These are phyloP conservation scores for Aspergillus pseudotamarii DNA, from an alignment of 2,329 filamentous ascomycete genomes.

Conservation along the genomic window DNA sequence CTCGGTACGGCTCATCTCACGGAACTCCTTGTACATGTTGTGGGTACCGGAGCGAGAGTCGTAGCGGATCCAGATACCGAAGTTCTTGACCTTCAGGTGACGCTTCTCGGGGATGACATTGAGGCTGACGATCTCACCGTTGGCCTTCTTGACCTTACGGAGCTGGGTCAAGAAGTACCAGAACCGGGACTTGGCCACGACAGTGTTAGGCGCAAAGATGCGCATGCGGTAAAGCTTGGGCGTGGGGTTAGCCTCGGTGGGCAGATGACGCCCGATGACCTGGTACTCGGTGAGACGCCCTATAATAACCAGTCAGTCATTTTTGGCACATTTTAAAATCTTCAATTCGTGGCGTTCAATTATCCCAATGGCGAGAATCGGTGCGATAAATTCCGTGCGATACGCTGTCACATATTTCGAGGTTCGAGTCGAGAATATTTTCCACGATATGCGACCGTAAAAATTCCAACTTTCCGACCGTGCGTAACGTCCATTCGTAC, in stretches of 20 bases:
- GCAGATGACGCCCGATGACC: conserved; percentile 99
- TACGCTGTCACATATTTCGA: conserved; percentile 13
- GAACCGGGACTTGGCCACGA: conserved; percentile 99
- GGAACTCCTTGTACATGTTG: conserved; percentile 99
- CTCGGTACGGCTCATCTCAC: conserved; percentile 94
- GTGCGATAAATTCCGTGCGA: conserved; percentile 22
- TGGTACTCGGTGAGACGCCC: conserved; percentile 99
- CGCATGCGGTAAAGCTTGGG: conserved; percentile 99
- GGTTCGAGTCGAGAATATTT: conserved; percentile 14
- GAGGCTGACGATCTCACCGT: conserved; percentile 97
- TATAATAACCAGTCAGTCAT: conserved; percentile 49
- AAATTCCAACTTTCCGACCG: background rate
- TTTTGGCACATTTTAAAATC: conserved; percentile 13
- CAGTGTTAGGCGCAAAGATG: conserved; percentile 97
- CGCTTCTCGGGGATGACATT: conserved; percentile 99
- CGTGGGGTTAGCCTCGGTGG: conserved; percentile 93
- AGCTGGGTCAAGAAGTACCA: conserved; percentile 99
- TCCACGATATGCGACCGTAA: conserved; percentile 14
- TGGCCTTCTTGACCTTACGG: conserved; percentile 99
- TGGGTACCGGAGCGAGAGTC: conserved; percentile 99
- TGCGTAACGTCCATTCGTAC: conserved; percentile 7
- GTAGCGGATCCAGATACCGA: conserved; percentile 99
- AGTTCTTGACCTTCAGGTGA: conserved; percentile 99
- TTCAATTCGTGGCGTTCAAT: conserved; percentile 2
- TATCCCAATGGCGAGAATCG: conserved; percentile 13